These are phyloP conservation scores for Thinopyrum elongatum DNA, from an alignment of 176 grass and related monocot genomes.

Conservation along the genomic window DNA sequence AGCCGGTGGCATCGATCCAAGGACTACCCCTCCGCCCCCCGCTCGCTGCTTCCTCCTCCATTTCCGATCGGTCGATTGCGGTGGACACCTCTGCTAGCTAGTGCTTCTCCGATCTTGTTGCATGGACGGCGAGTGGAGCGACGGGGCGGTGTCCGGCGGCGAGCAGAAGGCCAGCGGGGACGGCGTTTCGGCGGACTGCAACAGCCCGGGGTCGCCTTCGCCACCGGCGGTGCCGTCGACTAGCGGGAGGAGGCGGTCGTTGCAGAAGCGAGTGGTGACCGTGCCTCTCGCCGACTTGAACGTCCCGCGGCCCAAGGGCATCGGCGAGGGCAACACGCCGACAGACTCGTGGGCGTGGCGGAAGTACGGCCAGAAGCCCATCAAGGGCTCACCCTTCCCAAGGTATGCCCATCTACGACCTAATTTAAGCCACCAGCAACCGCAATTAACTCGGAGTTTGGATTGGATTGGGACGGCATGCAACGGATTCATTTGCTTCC, in stretches of 20 bases:
- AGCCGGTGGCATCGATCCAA: constrained; percentile 31
- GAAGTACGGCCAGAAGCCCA: constrained; percentile 97
- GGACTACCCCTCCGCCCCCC: neutral
- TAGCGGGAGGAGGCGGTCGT: constrained; percentile 47
- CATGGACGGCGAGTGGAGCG: constrained; percentile 65
- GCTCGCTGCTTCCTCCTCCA: neutral
- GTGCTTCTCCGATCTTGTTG: neutral
- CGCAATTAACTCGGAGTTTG: neutral
- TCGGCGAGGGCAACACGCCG: constrained; percentile 63
- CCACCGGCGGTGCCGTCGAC: constrained; percentile 12
- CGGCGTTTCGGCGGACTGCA: neutral
- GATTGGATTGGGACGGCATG: neutral
- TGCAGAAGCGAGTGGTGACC: constrained; percentile 76
- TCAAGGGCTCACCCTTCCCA: constrained; percentile 93
- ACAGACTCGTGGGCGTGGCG: constrained; percentile 88
- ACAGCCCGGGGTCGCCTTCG: constrained; percentile 37
- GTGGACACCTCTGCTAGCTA: neutral
- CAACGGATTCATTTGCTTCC: neutral
- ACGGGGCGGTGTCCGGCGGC: constrained; percentile 41
- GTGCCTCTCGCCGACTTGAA: constrained; percentile 57
- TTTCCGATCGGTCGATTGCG: neutral
- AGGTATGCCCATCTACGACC: constrained; percentile 26
- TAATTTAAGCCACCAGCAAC: neutral
- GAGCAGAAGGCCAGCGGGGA: constrained; percentile 25
- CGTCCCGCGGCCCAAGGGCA: constrained; percentile 50